A percentile compares a stretch with the other conserved stretches of the same genome.
Evolutionary conservation across 208 protist species (phyloP).

Genomic region (Acanthamoeba sp.): DNA sequence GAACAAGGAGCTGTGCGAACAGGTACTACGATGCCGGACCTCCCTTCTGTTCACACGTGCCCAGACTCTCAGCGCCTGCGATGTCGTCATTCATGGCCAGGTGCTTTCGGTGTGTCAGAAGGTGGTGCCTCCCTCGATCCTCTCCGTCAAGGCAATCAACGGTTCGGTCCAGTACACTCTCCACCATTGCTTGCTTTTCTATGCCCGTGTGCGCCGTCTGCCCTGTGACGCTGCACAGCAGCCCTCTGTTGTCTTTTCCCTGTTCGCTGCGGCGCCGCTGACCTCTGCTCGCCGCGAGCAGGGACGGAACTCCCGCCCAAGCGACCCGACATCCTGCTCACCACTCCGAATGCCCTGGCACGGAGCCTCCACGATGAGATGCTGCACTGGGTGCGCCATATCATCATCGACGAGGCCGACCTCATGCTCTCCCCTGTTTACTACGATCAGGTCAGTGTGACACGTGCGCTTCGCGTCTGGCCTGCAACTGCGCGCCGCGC

Average conservation of each 20-base stretch:
- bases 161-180: background rate
- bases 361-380: background rate
- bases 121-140: background rate
- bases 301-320: background rate
- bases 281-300: background rate
- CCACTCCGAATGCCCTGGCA: background rate
- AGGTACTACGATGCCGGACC: background rate
- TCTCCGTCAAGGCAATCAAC: background rate
- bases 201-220: too few relatives aligned
- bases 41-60: too few relatives aligned
- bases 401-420: constrained; percentile 44
- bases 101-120: background rate
- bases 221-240: too few relatives aligned
- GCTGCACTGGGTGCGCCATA: constrained; percentile 20
- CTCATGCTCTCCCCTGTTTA: constrained; percentile 52
- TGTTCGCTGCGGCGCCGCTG: too few relatives aligned
- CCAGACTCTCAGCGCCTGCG: background rate
- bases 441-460: constrained; percentile 27
- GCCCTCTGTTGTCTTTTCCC: too few relatives aligned
- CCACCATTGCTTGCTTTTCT: too few relatives aligned
- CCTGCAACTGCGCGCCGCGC: background rate
- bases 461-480: background rate
- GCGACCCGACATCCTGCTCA: background rate
- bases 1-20: constrained; percentile 59
- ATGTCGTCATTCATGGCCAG: background rate